These are phyloP conservation scores for Canavalia gladiata DNA, from an alignment of 306 rosid species.

Conservation along the genomic window DNA sequence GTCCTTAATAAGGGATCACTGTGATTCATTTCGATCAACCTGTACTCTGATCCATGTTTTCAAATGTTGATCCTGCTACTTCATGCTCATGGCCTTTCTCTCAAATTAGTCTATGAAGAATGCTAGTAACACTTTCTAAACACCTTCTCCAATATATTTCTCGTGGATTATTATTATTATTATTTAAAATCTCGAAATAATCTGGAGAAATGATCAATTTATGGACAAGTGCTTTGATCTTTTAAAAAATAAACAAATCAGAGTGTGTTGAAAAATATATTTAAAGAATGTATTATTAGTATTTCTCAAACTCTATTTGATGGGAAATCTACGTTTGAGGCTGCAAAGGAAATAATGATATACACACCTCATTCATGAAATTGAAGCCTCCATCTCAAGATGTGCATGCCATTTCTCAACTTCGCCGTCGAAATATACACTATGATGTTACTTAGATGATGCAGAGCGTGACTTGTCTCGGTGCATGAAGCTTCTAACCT, in stretches of 20 bases:
- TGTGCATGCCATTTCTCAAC: neutral
- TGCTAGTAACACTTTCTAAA: too few relatives aligned
- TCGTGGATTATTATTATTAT: too few relatives aligned
- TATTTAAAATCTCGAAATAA: too few relatives aligned
- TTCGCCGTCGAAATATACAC: neutral
- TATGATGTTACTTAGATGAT: neutral
- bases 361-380: neutral
- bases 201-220: too few relatives aligned
- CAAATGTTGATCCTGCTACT: conserved; percentile 5
- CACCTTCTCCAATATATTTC: too few relatives aligned
- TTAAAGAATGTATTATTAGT: too few relatives aligned
- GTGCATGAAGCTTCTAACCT: neutral
- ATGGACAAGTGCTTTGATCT: too few relatives aligned
- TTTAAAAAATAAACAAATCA: too few relatives aligned
- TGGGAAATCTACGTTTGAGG: neutral
- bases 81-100: neutral
- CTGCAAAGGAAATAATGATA: neutral
- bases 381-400: neutral
- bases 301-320: too few relatives aligned
- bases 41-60: conserved; percentile 6
- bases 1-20: conserved; percentile 11
- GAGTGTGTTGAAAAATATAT: too few relatives aligned
- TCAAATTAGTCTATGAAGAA: neutral
- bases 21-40: conserved; percentile 27
- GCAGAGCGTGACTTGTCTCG: neutral